Evolutionary conservation across 202 grass and related monocot genomes (phyloP), one percentile per base, ranked within the genome.

Genomic region (Digitaria exilis): DNA sequence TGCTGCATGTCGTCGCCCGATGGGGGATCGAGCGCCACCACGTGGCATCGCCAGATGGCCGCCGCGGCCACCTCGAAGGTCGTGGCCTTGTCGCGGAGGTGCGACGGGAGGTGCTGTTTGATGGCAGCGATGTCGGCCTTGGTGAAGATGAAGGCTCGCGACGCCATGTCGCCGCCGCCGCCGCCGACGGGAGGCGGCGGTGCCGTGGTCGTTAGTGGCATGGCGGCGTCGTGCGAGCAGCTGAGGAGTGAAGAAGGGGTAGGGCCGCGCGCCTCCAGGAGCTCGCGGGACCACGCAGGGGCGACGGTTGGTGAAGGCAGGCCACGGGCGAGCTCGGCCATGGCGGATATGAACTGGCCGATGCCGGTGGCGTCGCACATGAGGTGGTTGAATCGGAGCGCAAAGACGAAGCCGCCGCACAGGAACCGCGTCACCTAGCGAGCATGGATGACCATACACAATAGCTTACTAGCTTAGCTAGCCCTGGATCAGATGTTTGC

Each of bases 21-120:
- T 0, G 61, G 28, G 10, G 83, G 8, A 17, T 66, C 28, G 2
- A 97, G 75, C 65, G 87, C 87, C 7, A 6, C 21, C 21, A n/a
- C 11, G 7, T 9, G 52, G 52, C 21, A 21, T 1, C 21, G 52
- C 52, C 52, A 56, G 21, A 22, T 2, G 30, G n/a, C 73, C 0
- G 86, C 94, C 3, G 86, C 76, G 24, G 91, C 82, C 14, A 51
- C 58, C 49, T 96, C 90, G 84, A 89, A 96, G 9, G 84, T 44
- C 32, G 94, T 86, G 41, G 65, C 35, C 35, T 55, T 85, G 21
- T 39, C 56, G 6, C 69, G 68, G 42, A 85, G 62, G 26, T 26
- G 22, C 4, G 59, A 19, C 2, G 85, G 68, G 58, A 89, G 42
- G 35, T 9, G 16, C 0, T 77, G 19, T 32, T 72, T 77, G 43